A percentile compares a stretch with the other conserved stretches of the same genome.
These are phyloP conservation scores for Pythium sukuiense DNA, from an alignment of 352 stramenopile species.

Conservation along the genomic window DNA sequence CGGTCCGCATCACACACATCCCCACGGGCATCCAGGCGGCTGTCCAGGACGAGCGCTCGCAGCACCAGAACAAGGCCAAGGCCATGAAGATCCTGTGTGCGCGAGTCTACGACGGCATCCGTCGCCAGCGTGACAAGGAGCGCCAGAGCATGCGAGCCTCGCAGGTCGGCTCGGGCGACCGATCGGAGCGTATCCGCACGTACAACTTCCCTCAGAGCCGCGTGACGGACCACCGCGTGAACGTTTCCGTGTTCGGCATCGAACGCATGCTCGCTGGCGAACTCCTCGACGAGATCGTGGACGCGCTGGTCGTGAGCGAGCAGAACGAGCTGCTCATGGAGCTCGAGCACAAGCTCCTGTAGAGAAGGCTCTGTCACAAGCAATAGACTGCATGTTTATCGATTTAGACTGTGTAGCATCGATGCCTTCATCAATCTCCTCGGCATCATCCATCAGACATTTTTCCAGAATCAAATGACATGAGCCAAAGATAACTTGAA, in stretches of 20 bases:
- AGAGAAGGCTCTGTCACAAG: neutral
- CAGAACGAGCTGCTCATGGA: conserved; percentile 77
- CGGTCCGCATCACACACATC: conserved; percentile 96
- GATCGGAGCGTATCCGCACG: conserved; percentile 97
- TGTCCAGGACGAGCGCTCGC: conserved; percentile 95
- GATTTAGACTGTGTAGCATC: too few species aligned
- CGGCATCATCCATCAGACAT: neutral
- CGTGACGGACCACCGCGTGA: conserved; percentile 95
- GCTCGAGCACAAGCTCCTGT: conserved; percentile 43
- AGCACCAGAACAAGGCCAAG: conserved; percentile 98
- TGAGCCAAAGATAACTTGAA: too few species aligned
- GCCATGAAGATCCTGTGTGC: conserved; percentile 97
- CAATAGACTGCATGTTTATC: neutral
- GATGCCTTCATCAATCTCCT: neutral
- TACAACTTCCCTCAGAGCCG: conserved; percentile 98
- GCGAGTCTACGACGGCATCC: conserved; percentile 95
- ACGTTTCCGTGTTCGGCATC: conserved; percentile 87
- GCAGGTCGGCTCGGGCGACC: conserved; percentile 94
- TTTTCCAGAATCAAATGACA: neutral
- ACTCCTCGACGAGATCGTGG: conserved; percentile 89
- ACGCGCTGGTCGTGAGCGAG: conserved; percentile 73
- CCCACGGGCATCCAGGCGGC: conserved; percentile 91
- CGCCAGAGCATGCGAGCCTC: conserved; percentile 64
- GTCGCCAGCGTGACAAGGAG: conserved; percentile 57
- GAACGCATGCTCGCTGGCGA: conserved; percentile 89